Evolutionary conservation across 2,329 filamentous ascomycete species (phyloP).

Genomic region (Fusarium temperatum): DNA sequence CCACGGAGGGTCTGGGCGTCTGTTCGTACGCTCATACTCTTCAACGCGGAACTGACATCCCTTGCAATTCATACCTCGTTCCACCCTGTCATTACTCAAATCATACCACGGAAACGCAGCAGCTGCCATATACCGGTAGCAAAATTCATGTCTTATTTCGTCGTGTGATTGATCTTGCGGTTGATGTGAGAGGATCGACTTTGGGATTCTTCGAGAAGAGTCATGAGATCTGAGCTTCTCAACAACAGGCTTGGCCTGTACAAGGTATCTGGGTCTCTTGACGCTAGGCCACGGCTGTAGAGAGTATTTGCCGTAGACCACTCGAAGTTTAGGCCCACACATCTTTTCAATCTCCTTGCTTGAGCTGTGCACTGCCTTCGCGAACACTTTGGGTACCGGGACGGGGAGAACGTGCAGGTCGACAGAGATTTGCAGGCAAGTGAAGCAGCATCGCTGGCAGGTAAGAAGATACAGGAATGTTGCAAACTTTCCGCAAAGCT

Average conservation of each 20-base stretch:
- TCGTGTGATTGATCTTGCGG: background rate
- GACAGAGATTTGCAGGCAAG: conserved; percentile 9
- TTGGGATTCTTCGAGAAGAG: background rate
- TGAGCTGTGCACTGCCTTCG: background rate
- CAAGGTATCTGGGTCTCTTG: conserved; percentile 5
- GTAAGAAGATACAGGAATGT: conserved; percentile 5
- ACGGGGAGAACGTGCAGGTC: background rate
- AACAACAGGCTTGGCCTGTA: background rate
- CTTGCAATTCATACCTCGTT: conserved; percentile 12
- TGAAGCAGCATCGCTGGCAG: conserved; percentile 13
- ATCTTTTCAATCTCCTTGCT: background rate
- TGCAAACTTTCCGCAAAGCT: conserved; percentile 4
- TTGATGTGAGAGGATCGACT: background rate
- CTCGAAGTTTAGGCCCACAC: background rate
- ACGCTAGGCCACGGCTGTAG: conserved; percentile 4
- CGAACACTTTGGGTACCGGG: background rate
- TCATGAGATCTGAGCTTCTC: background rate
- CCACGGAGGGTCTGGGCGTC: background rate
- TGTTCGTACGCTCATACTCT: background rate
- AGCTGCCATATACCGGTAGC: conserved; percentile 14
- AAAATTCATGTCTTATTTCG: background rate
- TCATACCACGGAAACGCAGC: conserved; percentile 12
- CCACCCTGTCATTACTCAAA: background rate
- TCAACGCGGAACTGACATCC: conserved; percentile 20
- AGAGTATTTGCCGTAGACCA: conserved; percentile 14